phyloP scores from a whole-genome alignment of 257 asterid genomes.

The Galeopsis tetrahit region DNA sequence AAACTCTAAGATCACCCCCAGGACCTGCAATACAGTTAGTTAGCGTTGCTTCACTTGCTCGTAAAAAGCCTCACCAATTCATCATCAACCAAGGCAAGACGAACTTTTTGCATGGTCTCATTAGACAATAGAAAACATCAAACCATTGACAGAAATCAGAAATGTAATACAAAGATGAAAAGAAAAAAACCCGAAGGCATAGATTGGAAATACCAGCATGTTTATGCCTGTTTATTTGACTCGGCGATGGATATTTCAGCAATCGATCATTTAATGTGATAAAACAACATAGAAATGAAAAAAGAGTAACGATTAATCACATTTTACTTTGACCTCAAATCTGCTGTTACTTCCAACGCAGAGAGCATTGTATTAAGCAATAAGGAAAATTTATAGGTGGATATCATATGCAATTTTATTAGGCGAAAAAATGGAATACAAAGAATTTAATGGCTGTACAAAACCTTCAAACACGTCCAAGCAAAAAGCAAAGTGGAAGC shows the following conservation, averaged over 20 bases:
- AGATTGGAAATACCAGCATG: not conserved
- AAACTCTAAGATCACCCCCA: slow-evolving; percentile 76
- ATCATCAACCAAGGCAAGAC: slow-evolving; percentile 19
- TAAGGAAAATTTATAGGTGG: not conserved
- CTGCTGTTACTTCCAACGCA: not conserved
- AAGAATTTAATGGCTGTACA: not conserved
- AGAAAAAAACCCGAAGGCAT: not conserved
- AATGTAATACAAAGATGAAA: not conserved
- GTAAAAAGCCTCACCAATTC: not conserved
- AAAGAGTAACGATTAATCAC: not conserved
- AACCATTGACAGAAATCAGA: slow-evolving; percentile 3
- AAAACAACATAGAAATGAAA: not conserved
- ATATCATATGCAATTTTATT: not conserved
- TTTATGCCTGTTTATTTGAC: not conserved
- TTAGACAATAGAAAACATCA: slow-evolving; percentile 10
- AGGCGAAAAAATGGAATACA: not conserved
- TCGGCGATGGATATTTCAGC: not conserved
- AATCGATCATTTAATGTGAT: not conserved
- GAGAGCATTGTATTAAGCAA: not conserved
- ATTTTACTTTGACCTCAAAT: not conserved
- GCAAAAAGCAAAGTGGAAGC: not conserved
- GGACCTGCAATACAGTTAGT: slow-evolving; percentile 48
- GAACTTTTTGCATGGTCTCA: not conserved
- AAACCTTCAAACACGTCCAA: not conserved
- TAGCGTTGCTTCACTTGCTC: not conserved